These are phyloP conservation scores for Venustampulla echinocandica DNA, from an alignment of 495 filamentous ascomycete genomes.

Conservation along the genomic window DNA sequence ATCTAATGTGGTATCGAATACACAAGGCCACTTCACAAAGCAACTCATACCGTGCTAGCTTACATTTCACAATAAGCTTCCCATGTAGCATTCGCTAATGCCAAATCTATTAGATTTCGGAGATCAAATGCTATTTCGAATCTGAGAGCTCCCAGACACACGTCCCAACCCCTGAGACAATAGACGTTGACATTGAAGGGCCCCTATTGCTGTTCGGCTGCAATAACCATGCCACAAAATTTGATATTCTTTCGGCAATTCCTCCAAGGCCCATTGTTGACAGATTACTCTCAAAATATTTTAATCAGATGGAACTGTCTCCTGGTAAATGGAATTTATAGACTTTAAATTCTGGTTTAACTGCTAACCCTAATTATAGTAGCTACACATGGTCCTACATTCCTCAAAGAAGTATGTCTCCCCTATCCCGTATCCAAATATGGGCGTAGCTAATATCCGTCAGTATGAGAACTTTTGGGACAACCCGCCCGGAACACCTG, in stretches of 20 bases:
- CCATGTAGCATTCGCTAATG: no score
- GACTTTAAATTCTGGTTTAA: no score
- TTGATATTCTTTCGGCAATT: slow-evolving; percentile 33
- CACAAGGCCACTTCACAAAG: no score
- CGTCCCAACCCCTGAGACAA: no score
- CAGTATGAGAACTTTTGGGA: slow-evolving; percentile 43
- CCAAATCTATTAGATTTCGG: no score
- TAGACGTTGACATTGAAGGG: neutral
- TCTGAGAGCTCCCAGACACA: no score
- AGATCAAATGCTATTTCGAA: no score
- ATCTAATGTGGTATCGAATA: no score
- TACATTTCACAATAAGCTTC: no score
- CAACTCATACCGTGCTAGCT: no score
- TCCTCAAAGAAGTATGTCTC: slow-evolving; percentile 23
- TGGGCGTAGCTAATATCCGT: slow-evolving; percentile 36
- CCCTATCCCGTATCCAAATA: neutral
- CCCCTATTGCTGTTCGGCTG: slow-evolving; percentile 21
- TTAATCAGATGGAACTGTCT: slow-evolving; percentile 1
- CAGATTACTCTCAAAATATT: slow-evolving; percentile 11
- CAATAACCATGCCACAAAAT: slow-evolving; percentile 14
- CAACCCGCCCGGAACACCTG: slow-evolving; percentile 26
- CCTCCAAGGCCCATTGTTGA: slow-evolving; percentile 32
- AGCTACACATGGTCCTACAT: slow-evolving; percentile 34
- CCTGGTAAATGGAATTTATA: no score
- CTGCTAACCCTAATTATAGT: slow-evolving; percentile 26